Conservation (phyloP, 305 asterid species). For the Fraxinus angustifolia region DNA sequence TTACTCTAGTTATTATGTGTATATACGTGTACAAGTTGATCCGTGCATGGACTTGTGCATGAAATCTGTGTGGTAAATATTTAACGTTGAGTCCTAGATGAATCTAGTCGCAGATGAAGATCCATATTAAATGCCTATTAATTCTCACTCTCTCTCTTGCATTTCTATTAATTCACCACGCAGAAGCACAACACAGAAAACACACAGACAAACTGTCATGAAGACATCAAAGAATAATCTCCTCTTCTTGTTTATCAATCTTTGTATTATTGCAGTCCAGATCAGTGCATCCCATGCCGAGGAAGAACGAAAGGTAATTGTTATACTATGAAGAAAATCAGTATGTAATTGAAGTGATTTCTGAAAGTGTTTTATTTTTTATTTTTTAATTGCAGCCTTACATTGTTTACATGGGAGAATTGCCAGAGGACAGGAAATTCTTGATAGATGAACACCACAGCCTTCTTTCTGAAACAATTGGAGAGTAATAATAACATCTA, state of each 20-base stretch:
- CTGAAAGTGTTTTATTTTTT: background rate
- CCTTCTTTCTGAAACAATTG: conserved; percentile 46
- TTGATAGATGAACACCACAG: conserved; percentile 33
- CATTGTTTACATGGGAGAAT: conserved; percentile 63
- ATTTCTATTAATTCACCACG: background rate
- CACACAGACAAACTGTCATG: conserved; percentile 22
- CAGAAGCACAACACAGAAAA: background rate
- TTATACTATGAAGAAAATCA: background rate
- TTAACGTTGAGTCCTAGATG: background rate
- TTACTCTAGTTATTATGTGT: background rate
- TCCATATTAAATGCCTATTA: conserved; percentile 31
- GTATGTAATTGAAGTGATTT: background rate
- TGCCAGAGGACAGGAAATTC: conserved; percentile 27
- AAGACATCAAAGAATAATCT: conserved; percentile 23
- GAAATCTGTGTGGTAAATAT: conserved; percentile 18
- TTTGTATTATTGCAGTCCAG: conserved; percentile 22
- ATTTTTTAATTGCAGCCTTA: conserved; percentile 34
- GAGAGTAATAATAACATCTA: conserved; percentile 41
- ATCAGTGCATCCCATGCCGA: conserved; percentile 20
- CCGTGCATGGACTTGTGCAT: conserved; percentile 1
- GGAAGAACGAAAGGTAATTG: conserved; percentile 45
- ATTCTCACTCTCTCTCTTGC: background rate
- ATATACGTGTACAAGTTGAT: background rate
- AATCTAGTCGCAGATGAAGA: conserved; percentile 18
- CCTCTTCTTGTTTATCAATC: conserved; percentile 13